Conservation (phyloP, 768 basidiomycete species). For the Termitomyces sp. region DNA sequence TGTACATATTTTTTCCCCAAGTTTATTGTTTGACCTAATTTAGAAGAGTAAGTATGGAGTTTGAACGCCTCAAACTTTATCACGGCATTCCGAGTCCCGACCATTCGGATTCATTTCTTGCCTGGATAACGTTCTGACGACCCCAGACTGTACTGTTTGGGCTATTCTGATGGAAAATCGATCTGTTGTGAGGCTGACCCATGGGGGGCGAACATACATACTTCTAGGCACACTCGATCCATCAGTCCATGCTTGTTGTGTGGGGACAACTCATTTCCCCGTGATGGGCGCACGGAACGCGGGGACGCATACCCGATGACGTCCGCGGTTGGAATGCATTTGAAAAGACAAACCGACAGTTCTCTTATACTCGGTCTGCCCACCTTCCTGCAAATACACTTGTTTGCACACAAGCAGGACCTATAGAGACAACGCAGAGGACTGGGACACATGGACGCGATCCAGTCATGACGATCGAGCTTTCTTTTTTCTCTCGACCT, state of each 20-base stretch:
- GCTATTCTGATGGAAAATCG: not conserved
- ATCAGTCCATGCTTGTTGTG: not conserved
- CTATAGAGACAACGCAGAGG: not conserved
- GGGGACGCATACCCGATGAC: not conserved
- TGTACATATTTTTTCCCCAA: not conserved
- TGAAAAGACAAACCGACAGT: too few relatives aligned
- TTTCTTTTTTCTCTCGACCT: not conserved
- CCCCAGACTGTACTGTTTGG: not conserved
- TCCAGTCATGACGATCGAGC: not conserved
- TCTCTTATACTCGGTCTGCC: not conserved
- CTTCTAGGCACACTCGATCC: conserved; percentile 2
- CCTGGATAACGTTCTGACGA: not conserved
- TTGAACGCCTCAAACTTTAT: too few relatives aligned
- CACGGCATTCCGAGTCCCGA: too few relatives aligned
- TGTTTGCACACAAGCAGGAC: not conserved
- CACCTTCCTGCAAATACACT: too few relatives aligned
- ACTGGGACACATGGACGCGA: not conserved
- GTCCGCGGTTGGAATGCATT: not conserved
- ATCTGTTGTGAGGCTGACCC: not conserved
- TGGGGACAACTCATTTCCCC: not conserved
- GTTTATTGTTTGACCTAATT: not conserved
- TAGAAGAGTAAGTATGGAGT: not conserved
- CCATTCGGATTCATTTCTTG: not conserved
- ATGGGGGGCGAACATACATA: not conserved
- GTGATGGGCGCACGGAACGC: not conserved